phyloP scores from a whole-genome alignment of 768 basidiomycete genomes.

The Rickenella mellea region DNA sequence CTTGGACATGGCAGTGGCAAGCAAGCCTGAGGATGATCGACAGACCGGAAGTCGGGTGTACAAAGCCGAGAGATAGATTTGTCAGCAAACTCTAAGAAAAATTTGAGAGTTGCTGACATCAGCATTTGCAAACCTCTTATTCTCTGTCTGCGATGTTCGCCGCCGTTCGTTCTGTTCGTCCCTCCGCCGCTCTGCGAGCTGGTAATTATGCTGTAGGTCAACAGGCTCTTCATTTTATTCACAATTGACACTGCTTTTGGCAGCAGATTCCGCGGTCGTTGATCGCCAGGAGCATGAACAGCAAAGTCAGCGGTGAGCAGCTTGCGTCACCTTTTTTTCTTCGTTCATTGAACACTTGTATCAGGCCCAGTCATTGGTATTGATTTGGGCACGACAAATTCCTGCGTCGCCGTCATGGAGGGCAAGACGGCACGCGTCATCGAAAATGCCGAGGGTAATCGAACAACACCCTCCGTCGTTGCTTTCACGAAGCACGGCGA shows the following conservation, averaged over 20 bases:
- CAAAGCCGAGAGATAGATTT: too few species aligned
- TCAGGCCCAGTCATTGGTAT: slow-evolving; percentile 89
- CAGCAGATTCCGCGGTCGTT: slow-evolving; percentile 61
- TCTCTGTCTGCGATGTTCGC: slow-evolving; percentile 60
- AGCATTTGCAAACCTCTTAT: too few species aligned
- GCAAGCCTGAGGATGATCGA: too few species aligned
- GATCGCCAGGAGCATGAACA: slow-evolving; percentile 90
- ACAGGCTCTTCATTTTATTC: background rate
- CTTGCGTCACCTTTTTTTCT: slow-evolving; percentile 8
- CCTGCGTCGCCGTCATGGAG: slow-evolving; percentile 92
- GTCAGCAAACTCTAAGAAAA: too few species aligned
- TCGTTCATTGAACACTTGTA: background rate
- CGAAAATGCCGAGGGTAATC: slow-evolving; percentile 95
- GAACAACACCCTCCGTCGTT: slow-evolving; percentile 97
- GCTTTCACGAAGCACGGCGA: slow-evolving; percentile 99
- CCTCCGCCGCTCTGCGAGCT: slow-evolving; percentile 46
- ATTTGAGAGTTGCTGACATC: too few species aligned
- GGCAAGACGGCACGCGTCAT: slow-evolving; percentile 91
- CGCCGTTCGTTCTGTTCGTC: slow-evolving; percentile 54
- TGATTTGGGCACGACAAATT: slow-evolving; percentile 91
- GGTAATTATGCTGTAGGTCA: slow-evolving; percentile 54
- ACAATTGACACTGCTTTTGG: slow-evolving; percentile 3
- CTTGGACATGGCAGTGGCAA: slow-evolving; percentile 9
- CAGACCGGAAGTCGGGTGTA: too few species aligned
- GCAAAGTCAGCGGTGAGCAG: slow-evolving; percentile 76